phyloP scores from a whole-genome alignment of 2,329 filamentous ascomycete genomes.

The Colletotrichum camelliae region DNA sequence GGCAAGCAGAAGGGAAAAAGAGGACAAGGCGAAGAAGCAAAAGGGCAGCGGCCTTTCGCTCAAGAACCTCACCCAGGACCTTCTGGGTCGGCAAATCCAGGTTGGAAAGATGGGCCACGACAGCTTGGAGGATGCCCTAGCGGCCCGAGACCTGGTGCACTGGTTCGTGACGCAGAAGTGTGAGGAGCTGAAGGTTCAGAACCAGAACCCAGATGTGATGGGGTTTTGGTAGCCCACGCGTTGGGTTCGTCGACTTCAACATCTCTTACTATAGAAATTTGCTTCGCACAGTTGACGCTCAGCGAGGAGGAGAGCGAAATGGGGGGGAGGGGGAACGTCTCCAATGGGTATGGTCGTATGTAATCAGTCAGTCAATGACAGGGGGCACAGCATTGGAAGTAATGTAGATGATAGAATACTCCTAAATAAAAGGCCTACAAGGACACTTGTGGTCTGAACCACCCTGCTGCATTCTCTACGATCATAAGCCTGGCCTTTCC shows the following conservation, averaged over 20 bases:
- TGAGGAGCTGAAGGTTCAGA: not conserved
- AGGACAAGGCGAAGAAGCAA: constrained; percentile 17
- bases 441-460: not conserved
- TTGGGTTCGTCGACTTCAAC: not conserved
- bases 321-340: not conserved
- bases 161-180: constrained; percentile 35
- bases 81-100: constrained; percentile 46
- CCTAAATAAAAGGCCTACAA: not conserved
- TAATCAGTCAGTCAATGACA: not conserved
- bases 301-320: not conserved
- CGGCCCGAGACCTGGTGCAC: constrained; percentile 44
- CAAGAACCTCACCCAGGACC: constrained; percentile 40
- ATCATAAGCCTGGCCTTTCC: not conserved
- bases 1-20: constrained; percentile 14
- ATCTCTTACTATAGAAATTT: not conserved
- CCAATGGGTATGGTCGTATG: not conserved
- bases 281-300: not conserved
- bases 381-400: not conserved
- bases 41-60: constrained; percentile 27
- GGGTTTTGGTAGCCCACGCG: not conserved
- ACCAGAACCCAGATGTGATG: too few relatives aligned
- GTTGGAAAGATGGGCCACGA: constrained; percentile 40
- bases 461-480: not conserved
- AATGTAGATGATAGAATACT: not conserved
- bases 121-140: constrained; percentile 50